Conservation (phyloP, 352 stramenopile species). For the Pythium apleroticum region DNA sequence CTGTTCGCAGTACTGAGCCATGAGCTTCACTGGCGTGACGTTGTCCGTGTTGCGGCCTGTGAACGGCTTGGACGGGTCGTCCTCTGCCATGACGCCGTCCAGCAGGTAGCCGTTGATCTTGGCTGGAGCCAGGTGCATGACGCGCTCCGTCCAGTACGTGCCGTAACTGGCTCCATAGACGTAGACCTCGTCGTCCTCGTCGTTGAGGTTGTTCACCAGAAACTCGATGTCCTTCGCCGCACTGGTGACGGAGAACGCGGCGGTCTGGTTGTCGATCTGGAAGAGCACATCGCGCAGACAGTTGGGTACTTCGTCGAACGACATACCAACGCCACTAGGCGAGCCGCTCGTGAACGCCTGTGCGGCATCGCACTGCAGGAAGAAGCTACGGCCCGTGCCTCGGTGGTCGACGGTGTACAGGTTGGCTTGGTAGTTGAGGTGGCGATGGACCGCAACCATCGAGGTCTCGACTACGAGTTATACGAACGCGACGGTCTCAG, state of each 20-base stretch:
- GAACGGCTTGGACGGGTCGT: too few species aligned
- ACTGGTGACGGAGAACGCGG: slow-evolving; percentile 46
- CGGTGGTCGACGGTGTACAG: slow-evolving; percentile 65
- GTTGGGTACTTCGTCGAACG: slow-evolving; percentile 24
- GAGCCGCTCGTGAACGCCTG: slow-evolving; percentile 28
- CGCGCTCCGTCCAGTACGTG: slow-evolving; percentile 44
- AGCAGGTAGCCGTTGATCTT: slow-evolving; percentile 48
- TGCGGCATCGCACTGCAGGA: slow-evolving; percentile 39
- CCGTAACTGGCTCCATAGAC: slow-evolving; percentile 59
- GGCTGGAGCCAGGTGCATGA: slow-evolving; percentile 42
- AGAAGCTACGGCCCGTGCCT: slow-evolving; percentile 41
- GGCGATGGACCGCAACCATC: slow-evolving; percentile 38
- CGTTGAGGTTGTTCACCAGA: slow-evolving; percentile 12
- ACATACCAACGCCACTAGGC: slow-evolving; percentile 17
- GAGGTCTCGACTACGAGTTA: slow-evolving; percentile 25
- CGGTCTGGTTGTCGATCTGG: slow-evolving; percentile 36
- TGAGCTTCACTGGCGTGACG: too few species aligned
- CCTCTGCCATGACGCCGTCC: slow-evolving; percentile 31
- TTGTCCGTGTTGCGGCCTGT: too few species aligned
- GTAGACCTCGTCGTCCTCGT: slow-evolving; percentile 28
- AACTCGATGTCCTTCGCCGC: slow-evolving; percentile 38
- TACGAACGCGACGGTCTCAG: too few species aligned
- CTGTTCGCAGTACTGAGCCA: too few species aligned
- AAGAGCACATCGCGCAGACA: slow-evolving; percentile 40
- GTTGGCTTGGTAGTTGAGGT: slow-evolving; percentile 29